Evolutionary conservation across 371 early-diverging fungal genomes (phyloP).

Genomic region (Mucor piriformis): DNA sequence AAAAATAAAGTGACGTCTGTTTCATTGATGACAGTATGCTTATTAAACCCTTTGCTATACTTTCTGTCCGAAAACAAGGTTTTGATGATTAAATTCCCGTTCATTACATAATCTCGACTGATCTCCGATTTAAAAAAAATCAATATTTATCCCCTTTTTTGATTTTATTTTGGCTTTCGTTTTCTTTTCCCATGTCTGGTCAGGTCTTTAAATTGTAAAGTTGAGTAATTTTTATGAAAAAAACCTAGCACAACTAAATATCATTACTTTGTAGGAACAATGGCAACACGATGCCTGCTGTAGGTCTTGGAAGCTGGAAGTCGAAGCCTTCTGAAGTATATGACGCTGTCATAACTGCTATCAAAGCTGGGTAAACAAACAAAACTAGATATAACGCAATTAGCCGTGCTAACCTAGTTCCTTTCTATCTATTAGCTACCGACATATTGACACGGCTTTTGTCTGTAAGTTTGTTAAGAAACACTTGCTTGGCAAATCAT

Average conservation of each 20-base stretch:
- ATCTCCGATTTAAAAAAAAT: neutral
- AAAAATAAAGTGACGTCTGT: neutral
- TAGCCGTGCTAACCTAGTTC: neutral
- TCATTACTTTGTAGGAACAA: constrained; percentile 22
- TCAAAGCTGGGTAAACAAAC: constrained; percentile 27
- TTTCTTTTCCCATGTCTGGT: constrained; percentile 6
- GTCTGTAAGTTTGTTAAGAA: constrained; percentile 26
- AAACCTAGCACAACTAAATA: neutral
- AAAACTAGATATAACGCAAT: neutral
- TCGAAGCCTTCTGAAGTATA: constrained; percentile 43
- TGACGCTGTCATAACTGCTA: constrained; percentile 50
- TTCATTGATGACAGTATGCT: neutral
- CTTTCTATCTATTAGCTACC: constrained; percentile 9
- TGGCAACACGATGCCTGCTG: constrained; percentile 30
- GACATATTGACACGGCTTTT: constrained; percentile 34
- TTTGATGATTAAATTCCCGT: neutral
- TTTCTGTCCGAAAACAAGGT: too few species aligned
- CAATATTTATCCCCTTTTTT: too few species aligned
- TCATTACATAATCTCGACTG: neutral
- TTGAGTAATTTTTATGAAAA: neutral
- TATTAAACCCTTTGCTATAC: neutral
- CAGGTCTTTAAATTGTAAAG: constrained; percentile 15
- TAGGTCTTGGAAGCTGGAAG: constrained; percentile 49
- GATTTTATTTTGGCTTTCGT: neutral
- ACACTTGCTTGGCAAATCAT: neutral